These are phyloP conservation scores for Cryptococcus hybrid DNA, from an alignment of 1,284 basidiomycete genomes.

Conservation along the genomic window DNA sequence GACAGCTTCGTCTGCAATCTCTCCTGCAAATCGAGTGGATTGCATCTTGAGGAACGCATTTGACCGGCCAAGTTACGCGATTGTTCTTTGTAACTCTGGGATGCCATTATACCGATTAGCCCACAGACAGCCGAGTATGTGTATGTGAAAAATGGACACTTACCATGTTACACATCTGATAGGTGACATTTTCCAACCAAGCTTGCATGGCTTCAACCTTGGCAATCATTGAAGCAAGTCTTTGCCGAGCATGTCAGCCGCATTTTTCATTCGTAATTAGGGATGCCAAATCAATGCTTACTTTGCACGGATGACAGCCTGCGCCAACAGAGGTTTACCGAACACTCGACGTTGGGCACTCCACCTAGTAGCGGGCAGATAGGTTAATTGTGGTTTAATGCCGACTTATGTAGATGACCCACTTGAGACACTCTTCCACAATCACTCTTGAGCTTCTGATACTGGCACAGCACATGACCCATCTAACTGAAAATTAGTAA, in stretches of 20 bases:
- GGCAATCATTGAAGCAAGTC: slow-evolving; percentile 77
- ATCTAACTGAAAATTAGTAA: slow-evolving; percentile 13
- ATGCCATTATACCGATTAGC: background rate
- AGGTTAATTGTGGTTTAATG: slow-evolving; percentile 70
- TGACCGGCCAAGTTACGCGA: slow-evolving; percentile 51
- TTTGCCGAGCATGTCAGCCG: slow-evolving; percentile 12
- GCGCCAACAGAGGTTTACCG: slow-evolving; percentile 75
- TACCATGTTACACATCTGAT: slow-evolving; percentile 83
- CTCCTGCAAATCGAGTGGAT: slow-evolving; percentile 41
- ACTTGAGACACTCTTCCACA: slow-evolving; percentile 49
- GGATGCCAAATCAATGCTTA: slow-evolving; percentile 11
- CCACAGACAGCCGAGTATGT: background rate
- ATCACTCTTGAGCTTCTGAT: slow-evolving; percentile 38
- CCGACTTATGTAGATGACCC: slow-evolving; percentile 48
- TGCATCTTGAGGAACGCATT: slow-evolving; percentile 61
- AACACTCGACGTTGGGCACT: slow-evolving; percentile 76
- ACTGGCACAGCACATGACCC: slow-evolving; percentile 46
- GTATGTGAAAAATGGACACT: background rate
- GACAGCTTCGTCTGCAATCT: slow-evolving; percentile 55
- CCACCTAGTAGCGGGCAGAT: slow-evolving; percentile 53
- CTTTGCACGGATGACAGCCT: slow-evolving; percentile 81
- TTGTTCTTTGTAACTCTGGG: slow-evolving; percentile 70
- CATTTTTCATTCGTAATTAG: background rate
- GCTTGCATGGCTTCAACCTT: slow-evolving; percentile 77
- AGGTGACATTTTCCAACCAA: slow-evolving; percentile 86